Percentiles rank a stretch among this genome's conserved stretches.
Conservation (phyloP, 1,139 yeast genomes). For the Suhomyces anneliseae region DNA sequence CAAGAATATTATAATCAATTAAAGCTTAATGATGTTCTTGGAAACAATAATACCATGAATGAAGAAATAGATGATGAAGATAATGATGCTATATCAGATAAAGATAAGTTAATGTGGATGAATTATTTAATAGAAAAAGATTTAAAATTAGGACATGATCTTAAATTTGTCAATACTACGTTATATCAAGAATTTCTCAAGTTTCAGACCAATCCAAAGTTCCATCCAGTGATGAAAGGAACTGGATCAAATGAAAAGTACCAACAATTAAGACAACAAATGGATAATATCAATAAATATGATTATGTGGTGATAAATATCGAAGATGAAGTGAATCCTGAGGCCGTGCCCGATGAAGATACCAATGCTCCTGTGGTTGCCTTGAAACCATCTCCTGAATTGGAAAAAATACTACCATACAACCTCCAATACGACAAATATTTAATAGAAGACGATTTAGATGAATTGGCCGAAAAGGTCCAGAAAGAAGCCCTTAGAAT, state of each 20-base stretch:
- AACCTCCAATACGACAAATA: slow-evolving; percentile 29
- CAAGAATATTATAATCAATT: slow-evolving; percentile 46
- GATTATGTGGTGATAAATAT: slow-evolving; percentile 31
- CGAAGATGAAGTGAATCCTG: slow-evolving; percentile 18
- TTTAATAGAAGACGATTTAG: slow-evolving; percentile 27
- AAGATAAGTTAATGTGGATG: slow-evolving; percentile 39
- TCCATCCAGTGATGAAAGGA: slow-evolving; percentile 29
- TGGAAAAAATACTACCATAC: slow-evolving; percentile 30
- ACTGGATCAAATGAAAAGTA: slow-evolving; percentile 14
- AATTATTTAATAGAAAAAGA: slow-evolving; percentile 47
- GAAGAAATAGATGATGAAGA: slow-evolving; percentile 32
- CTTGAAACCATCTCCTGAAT: slow-evolving; percentile 20
- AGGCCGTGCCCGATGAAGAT: slow-evolving; percentile 8
- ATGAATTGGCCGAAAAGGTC: slow-evolving; percentile 14
- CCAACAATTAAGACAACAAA: slow-evolving; percentile 25
- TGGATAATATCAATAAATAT: slow-evolving; percentile 26
- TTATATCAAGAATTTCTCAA: slow-evolving; percentile 29
- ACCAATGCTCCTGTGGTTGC: slow-evolving; percentile 14
- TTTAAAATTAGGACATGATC: slow-evolving; percentile 42
- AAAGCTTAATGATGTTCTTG: slow-evolving; percentile 21
- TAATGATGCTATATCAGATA: slow-evolving; percentile 23
- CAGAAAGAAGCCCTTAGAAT: neutral
- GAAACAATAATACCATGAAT: slow-evolving; percentile 8
- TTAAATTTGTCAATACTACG: slow-evolving; percentile 37
- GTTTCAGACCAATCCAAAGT: slow-evolving; percentile 29